A percentile compares a stretch with the other conserved stretches of the same genome.
Conservation (phyloP, 1,284 basidiomycete genomes). For the Rhodotorula sp. region DNA sequence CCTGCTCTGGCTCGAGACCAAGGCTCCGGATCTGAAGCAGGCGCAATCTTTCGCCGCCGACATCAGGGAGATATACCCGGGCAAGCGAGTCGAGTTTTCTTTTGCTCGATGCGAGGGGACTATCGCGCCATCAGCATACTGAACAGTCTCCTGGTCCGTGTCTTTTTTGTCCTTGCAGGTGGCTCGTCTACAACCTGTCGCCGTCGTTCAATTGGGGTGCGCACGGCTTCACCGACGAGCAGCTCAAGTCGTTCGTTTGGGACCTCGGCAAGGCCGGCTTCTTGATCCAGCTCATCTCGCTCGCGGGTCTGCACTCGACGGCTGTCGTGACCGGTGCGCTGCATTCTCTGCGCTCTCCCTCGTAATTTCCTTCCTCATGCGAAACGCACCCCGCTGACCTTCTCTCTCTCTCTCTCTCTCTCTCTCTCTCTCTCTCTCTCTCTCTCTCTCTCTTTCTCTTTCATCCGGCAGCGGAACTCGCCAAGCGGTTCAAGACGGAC, state of each 20-base stretch:
- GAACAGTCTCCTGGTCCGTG: not conserved
- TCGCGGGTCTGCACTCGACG: slow-evolving; percentile 82
- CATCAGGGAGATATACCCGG: slow-evolving; percentile 69
- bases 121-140: slow-evolving; percentile 1
- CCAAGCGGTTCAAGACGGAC: slow-evolving; percentile 53
- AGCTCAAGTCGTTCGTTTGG: slow-evolving; percentile 84
- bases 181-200: slow-evolving; percentile 91
- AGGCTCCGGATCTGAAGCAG: slow-evolving; percentile 74
- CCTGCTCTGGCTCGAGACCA: slow-evolving; percentile 87
- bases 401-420: not conserved
- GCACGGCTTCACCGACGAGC: slow-evolving; percentile 68
- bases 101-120: not conserved
- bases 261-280: slow-evolving; percentile 87
- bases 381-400: not conserved
- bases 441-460: not conserved
- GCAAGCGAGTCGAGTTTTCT: slow-evolving; percentile 56
- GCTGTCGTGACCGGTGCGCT: slow-evolving; percentile 72
- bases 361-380: not conserved
- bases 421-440: not conserved
- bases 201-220: slow-evolving; percentile 90
- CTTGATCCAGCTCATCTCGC: slow-evolving; percentile 76
- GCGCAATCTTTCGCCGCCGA: slow-evolving; percentile 74
- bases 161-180: slow-evolving; percentile 41
- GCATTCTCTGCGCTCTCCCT: slow-evolving; percentile 32
- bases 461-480: slow-evolving; percentile 62